Conservation (phyloP, 78 protist species). For the Dictyostelium capitatum region DNA sequence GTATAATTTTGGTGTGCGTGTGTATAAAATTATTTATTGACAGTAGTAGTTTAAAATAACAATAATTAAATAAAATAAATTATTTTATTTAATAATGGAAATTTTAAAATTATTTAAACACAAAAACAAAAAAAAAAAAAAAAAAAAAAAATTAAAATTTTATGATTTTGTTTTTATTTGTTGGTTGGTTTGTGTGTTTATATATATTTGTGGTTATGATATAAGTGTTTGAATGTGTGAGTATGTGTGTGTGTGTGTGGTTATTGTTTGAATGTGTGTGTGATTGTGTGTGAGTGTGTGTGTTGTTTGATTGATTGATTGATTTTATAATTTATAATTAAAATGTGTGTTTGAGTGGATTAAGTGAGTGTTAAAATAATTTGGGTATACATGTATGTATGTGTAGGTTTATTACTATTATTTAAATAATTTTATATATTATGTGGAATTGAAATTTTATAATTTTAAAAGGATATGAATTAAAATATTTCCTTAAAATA, state of each 20-base stretch:
- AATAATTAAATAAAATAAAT: background rate
- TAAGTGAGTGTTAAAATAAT: too few species aligned
- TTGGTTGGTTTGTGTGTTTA: too few species aligned
- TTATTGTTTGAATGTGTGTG: background rate
- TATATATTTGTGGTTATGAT: too few species aligned
- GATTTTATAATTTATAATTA: background rate
- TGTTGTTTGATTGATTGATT: background rate
- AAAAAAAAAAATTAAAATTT: too few species aligned
- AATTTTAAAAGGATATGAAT: background rate
- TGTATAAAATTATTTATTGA: background rate
- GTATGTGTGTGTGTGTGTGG: background rate
- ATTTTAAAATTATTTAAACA: background rate
- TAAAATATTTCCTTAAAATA: background rate
- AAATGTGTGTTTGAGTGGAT: background rate
- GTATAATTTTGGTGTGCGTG: background rate
- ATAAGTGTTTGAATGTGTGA: background rate
- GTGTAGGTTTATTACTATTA: background rate
- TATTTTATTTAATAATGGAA: slow-evolving; percentile 13
- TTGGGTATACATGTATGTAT: background rate
- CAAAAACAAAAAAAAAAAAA: too few species aligned
- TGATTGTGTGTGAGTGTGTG: background rate
- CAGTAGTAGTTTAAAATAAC: background rate
- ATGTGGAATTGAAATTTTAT: background rate
- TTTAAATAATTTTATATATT: background rate
- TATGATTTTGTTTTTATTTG: too few species aligned